A percentile compares a stretch with the other conserved stretches of the same genome.
Conservation (phyloP, 2,329 filamentous ascomycete genomes). For the Ascochyta fabae region DNA sequence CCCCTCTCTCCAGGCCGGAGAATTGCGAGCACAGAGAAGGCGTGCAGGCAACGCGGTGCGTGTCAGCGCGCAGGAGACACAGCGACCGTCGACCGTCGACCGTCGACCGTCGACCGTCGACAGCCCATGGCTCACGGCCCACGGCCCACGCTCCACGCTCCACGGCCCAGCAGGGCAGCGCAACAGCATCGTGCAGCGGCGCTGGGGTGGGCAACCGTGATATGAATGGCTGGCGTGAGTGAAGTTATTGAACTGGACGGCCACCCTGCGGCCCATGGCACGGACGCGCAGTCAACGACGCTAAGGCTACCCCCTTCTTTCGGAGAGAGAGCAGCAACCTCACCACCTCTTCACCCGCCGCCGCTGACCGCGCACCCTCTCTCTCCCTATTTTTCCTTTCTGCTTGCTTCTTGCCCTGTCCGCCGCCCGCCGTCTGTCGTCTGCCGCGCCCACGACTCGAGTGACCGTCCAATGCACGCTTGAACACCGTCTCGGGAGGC, state of each 20-base stretch:
- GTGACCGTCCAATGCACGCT: conserved; percentile 47
- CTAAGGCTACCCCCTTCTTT: conserved; percentile 29
- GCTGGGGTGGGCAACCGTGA: background rate
- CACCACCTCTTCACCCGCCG: conserved; percentile 34
- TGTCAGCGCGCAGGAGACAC: background rate
- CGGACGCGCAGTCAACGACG: conserved; percentile 13
- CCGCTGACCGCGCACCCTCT: conserved; percentile 32
- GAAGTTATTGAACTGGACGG: conserved; percentile 13
- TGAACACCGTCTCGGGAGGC: conserved; percentile 48
- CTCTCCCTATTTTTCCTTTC: conserved; percentile 46
- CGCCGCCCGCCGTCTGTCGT: conserved; percentile 23
- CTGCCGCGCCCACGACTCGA: conserved; percentile 32
- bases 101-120: too few relatives aligned
- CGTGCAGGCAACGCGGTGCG: background rate
- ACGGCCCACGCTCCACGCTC: background rate
- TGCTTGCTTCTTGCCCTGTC: conserved; percentile 37
- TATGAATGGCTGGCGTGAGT: conserved; percentile 22
- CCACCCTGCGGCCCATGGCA: conserved; percentile 16
- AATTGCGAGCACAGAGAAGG: background rate
- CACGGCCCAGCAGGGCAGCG: background rate
- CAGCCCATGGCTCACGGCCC: background rate
- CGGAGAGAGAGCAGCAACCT: conserved; percentile 20
- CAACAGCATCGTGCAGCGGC: conserved; percentile 1
- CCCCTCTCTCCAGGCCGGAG: conserved; percentile 11
- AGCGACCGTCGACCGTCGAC: too few relatives aligned